phyloP scores from a whole-genome alignment of 768 basidiomycete species.

The Termitomyces sp. region DNA sequence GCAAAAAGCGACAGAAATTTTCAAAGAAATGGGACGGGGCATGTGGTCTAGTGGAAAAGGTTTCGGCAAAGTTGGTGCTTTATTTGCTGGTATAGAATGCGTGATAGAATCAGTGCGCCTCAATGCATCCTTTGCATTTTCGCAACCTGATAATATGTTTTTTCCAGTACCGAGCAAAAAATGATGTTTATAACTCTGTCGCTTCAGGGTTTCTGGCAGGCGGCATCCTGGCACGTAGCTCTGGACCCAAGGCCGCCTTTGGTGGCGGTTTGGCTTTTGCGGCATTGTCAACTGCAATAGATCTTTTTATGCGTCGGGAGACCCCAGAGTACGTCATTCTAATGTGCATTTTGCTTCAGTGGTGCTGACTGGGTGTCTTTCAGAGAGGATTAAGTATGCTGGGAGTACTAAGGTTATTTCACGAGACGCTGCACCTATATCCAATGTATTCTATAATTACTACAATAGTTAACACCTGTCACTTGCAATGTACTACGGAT shows the following conservation, averaged over 20 bases:
- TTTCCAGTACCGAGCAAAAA: slow-evolving; percentile 86
- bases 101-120: slow-evolving; percentile 85
- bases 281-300: slow-evolving; percentile 89
- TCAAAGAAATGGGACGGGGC: slow-evolving; percentile 90
- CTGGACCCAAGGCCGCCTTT: slow-evolving; percentile 82
- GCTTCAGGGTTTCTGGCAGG: slow-evolving; percentile 86
- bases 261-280: slow-evolving; percentile 90
- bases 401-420: slow-evolving; percentile 23
- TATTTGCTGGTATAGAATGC: slow-evolving; percentile 95
- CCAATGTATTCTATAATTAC: slow-evolving; percentile 16
- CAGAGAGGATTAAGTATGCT: slow-evolving; percentile 46
- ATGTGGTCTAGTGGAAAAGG: slow-evolving; percentile 91
- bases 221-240: slow-evolving; percentile 79
- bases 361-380: background rate
- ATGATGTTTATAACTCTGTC: slow-evolving; percentile 90
- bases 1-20: slow-evolving; percentile 80
- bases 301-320: slow-evolving; percentile 73
- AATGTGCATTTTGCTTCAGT: slow-evolving; percentile 3
- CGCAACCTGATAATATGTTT: background rate
- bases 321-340: slow-evolving; percentile 58
- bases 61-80: slow-evolving; percentile 89
- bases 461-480: background rate
- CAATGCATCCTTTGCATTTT: background rate
- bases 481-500: slow-evolving; percentile 1
- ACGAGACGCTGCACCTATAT: slow-evolving; percentile 14